Conservation (phyloP, 2,329 filamentous ascomycete species). For the Colletotrichum melonis region DNA sequence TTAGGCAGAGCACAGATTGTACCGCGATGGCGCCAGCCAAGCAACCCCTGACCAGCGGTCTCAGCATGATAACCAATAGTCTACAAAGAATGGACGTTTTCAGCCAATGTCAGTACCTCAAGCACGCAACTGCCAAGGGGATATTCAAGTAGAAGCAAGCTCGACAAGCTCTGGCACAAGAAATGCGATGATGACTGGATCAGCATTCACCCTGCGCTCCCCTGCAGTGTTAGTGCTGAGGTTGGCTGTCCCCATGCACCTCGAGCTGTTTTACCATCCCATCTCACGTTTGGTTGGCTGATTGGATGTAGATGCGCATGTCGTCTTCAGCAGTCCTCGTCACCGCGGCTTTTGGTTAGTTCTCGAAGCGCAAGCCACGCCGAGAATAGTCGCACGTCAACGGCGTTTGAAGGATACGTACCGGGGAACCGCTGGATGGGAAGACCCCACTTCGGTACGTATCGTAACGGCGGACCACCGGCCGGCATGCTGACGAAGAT, state of each 20-base stretch:
- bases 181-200: neutral
- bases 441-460: neutral
- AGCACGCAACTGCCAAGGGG: neutral
- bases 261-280: neutral
- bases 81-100: neutral
- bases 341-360: constrained; percentile 10
- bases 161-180: neutral
- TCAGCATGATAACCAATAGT: neutral
- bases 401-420: neutral
- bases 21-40: neutral
- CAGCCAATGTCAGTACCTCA: neutral
- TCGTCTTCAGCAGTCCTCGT: neutral
- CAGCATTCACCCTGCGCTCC: neutral
- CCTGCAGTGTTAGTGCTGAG: constrained; percentile 19
- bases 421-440: neutral
- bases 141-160: neutral
- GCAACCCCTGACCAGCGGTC: too few relatives aligned
- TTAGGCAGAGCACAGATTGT: neutral
- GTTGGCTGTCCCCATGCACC: neutral
- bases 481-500: neutral
- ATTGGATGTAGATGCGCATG: neutral
- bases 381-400: constrained; percentile 21
- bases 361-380: constrained; percentile 33
- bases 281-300: neutral
- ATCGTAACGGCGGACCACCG: neutral